These are phyloP conservation scores for Hordeum pubiflorum DNA, from an alignment of 202 grass and related monocot genomes.

Conservation along the genomic window DNA sequence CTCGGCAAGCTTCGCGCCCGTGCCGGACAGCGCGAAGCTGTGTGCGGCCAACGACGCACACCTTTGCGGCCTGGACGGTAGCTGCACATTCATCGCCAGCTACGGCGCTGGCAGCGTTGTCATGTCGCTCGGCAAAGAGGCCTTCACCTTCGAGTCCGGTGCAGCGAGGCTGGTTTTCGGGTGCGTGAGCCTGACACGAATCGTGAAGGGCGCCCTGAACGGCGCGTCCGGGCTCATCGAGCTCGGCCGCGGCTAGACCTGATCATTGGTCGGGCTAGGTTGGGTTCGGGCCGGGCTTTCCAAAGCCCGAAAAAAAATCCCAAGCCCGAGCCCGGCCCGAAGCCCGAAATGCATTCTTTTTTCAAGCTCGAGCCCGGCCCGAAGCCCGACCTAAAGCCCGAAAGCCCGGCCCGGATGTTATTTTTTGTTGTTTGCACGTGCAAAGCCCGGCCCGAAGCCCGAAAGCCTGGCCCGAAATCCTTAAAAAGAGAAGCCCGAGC, in stretches of 20 bases:
- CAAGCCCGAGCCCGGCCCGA: too few species aligned
- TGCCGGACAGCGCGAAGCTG: not conserved
- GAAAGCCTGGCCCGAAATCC: too few species aligned
- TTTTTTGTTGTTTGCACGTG: too few species aligned
- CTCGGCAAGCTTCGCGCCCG: not conserved
- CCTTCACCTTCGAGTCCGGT: conserved; percentile 8
- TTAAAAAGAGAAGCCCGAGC: too few species aligned
- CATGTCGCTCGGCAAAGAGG: not conserved
- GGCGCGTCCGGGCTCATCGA: conserved; percentile 16
- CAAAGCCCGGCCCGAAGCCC: too few species aligned
- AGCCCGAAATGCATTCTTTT: too few species aligned
- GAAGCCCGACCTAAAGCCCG: too few species aligned
- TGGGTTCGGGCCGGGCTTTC: too few species aligned
- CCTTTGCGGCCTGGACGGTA: not conserved
- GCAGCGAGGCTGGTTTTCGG: not conserved
- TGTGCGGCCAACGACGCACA: not conserved
- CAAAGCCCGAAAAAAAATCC: too few species aligned
- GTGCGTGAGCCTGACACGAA: not conserved
- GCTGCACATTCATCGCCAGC: not conserved
- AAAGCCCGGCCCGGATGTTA: too few species aligned
- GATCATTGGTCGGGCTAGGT: too few species aligned
- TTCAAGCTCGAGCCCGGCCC: too few species aligned
- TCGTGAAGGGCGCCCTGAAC: not conserved
- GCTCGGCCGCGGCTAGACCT: conserved; percentile 21
- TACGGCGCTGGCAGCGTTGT: not conserved